phyloP scores from a whole-genome alignment of 768 basidiomycete genomes.

The Xerocomellus dryophilus region DNA sequence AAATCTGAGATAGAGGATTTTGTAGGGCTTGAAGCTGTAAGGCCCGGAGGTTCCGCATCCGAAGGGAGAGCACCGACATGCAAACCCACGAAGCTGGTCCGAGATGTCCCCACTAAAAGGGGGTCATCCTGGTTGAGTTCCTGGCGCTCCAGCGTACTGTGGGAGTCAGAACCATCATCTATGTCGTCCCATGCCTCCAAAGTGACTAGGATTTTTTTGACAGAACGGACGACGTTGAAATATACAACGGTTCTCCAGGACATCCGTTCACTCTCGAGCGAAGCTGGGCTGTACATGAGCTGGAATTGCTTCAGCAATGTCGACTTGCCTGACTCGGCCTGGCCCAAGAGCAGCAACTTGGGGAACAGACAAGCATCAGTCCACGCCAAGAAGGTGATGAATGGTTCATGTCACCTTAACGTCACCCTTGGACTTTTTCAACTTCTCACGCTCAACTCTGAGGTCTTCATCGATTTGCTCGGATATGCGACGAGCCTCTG shows the following conservation, averaged over 20 bases:
- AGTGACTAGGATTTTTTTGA: conserved; percentile 65
- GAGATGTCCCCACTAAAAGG: conserved; percentile 14
- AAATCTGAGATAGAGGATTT: conserved; percentile 47
- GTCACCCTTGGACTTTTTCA: conserved; percentile 65
- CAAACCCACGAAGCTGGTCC: conserved; percentile 9
- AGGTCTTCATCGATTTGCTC: conserved; percentile 83
- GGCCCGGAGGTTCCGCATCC: conserved; percentile 11
- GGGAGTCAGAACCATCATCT: conserved; percentile 48
- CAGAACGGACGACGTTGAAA: conserved; percentile 70
- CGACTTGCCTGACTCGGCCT: conserved; percentile 77
- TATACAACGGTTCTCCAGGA: conserved; percentile 75
- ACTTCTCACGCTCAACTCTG: conserved; percentile 60
- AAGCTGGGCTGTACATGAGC: conserved; percentile 74
- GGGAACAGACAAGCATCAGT: conserved; percentile 20
- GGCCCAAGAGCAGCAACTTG: conserved; percentile 71
- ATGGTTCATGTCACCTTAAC: conserved; percentile 53
- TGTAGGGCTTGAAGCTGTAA: conserved; percentile 14
- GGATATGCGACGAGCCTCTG: conserved; percentile 71
- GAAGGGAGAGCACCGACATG: conserved; percentile 7
- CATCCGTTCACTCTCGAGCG: conserved; percentile 63
- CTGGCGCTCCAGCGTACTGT: conserved; percentile 33
- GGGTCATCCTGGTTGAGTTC: conserved; percentile 28
- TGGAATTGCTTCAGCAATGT: conserved; percentile 79
- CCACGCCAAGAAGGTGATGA: not conserved
- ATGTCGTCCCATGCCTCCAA: conserved; percentile 61